phyloP scores from a whole-genome alignment of 2,329 filamentous ascomycete species.

The Ceratocystis variospora region DNA sequence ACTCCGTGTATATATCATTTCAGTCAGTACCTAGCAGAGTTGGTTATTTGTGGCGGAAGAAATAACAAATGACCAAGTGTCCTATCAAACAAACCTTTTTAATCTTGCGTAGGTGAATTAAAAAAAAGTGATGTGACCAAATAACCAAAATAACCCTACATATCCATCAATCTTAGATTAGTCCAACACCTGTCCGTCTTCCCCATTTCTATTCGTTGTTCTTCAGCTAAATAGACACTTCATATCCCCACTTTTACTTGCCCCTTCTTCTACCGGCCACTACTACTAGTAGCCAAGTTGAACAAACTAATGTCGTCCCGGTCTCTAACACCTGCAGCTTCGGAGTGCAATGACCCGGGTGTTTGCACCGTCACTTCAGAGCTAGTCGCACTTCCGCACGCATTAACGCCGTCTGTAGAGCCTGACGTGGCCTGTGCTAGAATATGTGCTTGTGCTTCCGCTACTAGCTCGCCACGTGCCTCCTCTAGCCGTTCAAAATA shows the following conservation, averaged over 20 bases:
- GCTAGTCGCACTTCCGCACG: slow-evolving; percentile 5
- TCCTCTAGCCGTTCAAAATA: slow-evolving; percentile 74
- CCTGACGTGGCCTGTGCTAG: slow-evolving; percentile 12
- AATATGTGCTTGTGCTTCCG: background rate
- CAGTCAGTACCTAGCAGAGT: background rate
- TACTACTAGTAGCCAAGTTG: slow-evolving; percentile 15
- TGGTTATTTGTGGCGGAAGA: background rate
- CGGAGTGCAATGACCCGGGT: slow-evolving; percentile 7
- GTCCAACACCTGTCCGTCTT: background rate
- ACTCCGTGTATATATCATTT: background rate
- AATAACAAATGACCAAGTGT: background rate
- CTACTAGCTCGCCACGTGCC: slow-evolving; percentile 49
- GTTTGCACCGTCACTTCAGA: slow-evolving; percentile 5
- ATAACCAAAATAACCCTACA: background rate
- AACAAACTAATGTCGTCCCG: slow-evolving; percentile 17
- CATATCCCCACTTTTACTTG: background rate
- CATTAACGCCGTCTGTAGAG: slow-evolving; percentile 6
- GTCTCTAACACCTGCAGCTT: slow-evolving; percentile 15
- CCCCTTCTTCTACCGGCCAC: slow-evolving; percentile 6
- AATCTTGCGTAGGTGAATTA: background rate
- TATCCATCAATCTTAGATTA: background rate
- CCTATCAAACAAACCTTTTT: background rate
- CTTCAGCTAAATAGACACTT: background rate
- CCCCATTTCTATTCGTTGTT: background rate
- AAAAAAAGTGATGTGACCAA: background rate